phyloP scores from a whole-genome alignment of 805 yeast species.

The baker's yeast (Saccharomyces cerevisiae) region DNA sequence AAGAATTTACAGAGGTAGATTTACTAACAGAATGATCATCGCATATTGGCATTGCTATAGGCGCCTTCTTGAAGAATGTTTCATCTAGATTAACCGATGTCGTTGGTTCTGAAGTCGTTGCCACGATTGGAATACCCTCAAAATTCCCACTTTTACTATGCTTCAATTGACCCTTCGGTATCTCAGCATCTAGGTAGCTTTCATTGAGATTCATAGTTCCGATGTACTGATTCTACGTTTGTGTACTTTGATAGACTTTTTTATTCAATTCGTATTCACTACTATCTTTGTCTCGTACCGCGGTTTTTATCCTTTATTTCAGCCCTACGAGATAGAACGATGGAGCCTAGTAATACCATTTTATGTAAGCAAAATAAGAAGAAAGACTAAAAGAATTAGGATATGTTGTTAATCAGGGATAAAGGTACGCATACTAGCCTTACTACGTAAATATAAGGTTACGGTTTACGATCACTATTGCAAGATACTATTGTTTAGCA shows the following conservation, averaged over 20 bases:
- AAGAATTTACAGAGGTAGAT: not conserved
- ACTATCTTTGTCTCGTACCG: not conserved
- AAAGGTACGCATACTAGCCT: too few relatives aligned
- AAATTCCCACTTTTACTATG: slow-evolving; percentile 13
- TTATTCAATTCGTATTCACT: not conserved
- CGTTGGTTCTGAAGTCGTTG: slow-evolving; percentile 9
- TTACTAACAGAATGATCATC: not conserved
- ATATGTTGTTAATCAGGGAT: not conserved
- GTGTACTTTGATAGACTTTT: not conserved
- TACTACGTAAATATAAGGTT: not conserved
- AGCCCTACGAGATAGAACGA: not conserved
- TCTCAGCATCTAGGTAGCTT: not conserved
- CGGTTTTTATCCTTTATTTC: not conserved
- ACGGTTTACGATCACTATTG: too few relatives aligned
- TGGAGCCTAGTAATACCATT: not conserved
- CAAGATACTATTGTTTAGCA: not conserved
- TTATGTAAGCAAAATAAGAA: not conserved
- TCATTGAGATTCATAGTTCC: not conserved
- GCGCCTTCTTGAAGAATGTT: slow-evolving; percentile 3
- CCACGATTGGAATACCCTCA: not conserved
- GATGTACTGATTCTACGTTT: not conserved
- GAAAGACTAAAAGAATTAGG: not conserved
- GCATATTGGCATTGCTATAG: not conserved
- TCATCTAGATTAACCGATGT: slow-evolving; percentile 12
- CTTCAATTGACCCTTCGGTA: slow-evolving; percentile 10